Conservation (phyloP, 805 yeast species). For the Candida germanica region DNA sequence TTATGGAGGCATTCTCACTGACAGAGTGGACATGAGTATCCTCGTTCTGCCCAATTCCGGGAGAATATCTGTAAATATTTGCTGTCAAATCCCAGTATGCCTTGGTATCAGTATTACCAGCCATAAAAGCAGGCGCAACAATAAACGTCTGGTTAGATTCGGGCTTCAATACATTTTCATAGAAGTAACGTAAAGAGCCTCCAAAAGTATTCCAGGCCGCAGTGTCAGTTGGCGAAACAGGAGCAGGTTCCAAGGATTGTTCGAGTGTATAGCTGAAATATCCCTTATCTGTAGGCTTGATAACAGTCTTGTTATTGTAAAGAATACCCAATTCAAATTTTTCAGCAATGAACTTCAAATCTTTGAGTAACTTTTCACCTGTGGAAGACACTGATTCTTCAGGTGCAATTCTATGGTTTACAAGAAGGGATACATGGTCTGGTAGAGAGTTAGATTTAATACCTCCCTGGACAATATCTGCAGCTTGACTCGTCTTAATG, state of each 20-base stretch:
- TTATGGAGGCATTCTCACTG: constrained; percentile 28
- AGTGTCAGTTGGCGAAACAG: constrained; percentile 32
- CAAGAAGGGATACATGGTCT: constrained; percentile 40
- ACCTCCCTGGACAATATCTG: constrained; percentile 47
- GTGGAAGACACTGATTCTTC: constrained; percentile 38
- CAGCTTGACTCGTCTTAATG: constrained; percentile 47
- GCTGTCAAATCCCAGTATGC: constrained; percentile 39
- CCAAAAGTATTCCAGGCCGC: constrained; percentile 34
- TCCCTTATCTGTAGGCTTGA: constrained; percentile 17
- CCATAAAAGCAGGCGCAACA: constrained; percentile 32
- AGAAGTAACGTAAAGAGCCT: constrained; percentile 36
- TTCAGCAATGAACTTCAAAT: constrained; percentile 31
- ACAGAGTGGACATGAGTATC: constrained; percentile 33
- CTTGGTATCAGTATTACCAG: constrained; percentile 43
- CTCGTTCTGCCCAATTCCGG: constrained; percentile 19
- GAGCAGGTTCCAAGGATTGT: constrained; percentile 35
- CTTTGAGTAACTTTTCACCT: constrained; percentile 26
- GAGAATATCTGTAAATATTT: constrained; percentile 35
- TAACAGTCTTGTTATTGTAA: constrained; percentile 14
- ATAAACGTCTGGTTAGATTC: constrained; percentile 23
- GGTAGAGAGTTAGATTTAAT: constrained; percentile 51
- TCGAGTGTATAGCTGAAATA: constrained; percentile 27
- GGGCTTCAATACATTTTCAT: constrained; percentile 30
- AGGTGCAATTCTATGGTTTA: constrained; percentile 47
- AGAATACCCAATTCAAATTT: constrained; percentile 36